Base-by-base conservation (phyloP, 768 basidiomycete species). In the Mycena leptocephala region DNA sequence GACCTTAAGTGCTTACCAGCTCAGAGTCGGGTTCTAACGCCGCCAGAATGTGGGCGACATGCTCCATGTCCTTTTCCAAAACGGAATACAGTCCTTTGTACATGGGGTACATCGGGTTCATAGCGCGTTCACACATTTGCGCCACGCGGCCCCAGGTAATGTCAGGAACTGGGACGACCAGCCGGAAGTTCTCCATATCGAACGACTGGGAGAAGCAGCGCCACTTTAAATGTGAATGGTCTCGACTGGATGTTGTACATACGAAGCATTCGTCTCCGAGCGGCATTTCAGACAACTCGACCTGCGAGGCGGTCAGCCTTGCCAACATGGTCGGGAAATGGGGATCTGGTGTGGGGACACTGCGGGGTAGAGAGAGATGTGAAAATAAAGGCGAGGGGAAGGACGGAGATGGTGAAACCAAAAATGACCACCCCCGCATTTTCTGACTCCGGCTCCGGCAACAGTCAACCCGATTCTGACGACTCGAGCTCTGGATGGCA, bases 81-180 rank as follows among this genome's bases (percentile, higher is more conserved):
- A 67, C 62, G 1, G 75, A 76, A 46, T 76, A 76, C 46, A 76
- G 70, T 2, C 75, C 75, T 32, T 55, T 66, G 70, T 55, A 70
- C 74, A 75, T 69, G 22, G 74, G 74, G 70, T 55, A 70, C 74
- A 75, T 69, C n/a, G 74, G 74, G 41, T 76, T 65, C 69, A 76
- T 33, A 4, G 69, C 75, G 39, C 64, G 70, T 67, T 76, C 75
- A 33, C 75, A 76, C 18, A 76, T 58, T 39, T 76, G 24, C 22
- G 70, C 70, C 46, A 76, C 70, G 6, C 20, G 37, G 28, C 48
- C 58, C 75, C 75, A 76, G 7, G 46, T 66, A 26, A 76, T 65
- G 33, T 76, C 75, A 5, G 75, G 75, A 16, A 76, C 70, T 5
- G 75, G 58, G 18, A 76, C 48, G 11, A 76, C 70, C 20, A 76